Evolutionary conservation across 139 green algal species (phyloP), one percentile per base, ranked within the genome.

Genomic region (Micractinium conductrix): DNA sequence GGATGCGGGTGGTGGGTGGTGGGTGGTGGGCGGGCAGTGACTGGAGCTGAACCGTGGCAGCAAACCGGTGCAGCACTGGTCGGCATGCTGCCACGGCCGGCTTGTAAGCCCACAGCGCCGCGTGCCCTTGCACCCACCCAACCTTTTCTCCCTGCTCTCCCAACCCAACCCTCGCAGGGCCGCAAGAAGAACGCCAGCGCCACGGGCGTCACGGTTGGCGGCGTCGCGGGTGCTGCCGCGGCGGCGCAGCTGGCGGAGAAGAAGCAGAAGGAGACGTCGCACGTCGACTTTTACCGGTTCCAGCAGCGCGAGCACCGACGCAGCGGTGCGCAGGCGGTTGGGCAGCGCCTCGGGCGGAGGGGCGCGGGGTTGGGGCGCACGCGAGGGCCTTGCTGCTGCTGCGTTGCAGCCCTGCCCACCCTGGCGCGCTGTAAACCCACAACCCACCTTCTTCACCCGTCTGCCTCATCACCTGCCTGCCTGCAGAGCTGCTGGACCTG

Each of bases 241-340:
- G 78, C 73, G n/a, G 90, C 91, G 30, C 42, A 74, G 62, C 63
- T 81, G 30, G 43, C 48, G 63, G 73, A 60, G 37, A 84, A 65
- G 53, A 87, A 88, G 43, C 83, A 87, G n/a, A 81, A 72, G 21
- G 86, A 85, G 40, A 50, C 86, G 55, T 44, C 79, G 28, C 58
- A 84, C 42, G 71, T 85, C 16, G 86, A 93, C 86, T 96, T 97
- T 70, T 97, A 97, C 84, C 81, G 91, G 53, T 97, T 96, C 75
- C 94, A 97, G 80, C 88, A 92, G 48, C 85, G 93, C 2, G 94
- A 96, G 63, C 89, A 88, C 81, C 82, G 91, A 44, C 84, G 91
- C 8, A 93, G 76, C 58, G 88, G 91, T 94, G 48, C 4, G 21
- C 33, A n/a, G 4, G 33, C 14, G 37, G 16, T 65, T 68, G 60